Base-by-base conservation (phyloP, 148 eudicot genomes). In the Cornus suecica region DNA sequence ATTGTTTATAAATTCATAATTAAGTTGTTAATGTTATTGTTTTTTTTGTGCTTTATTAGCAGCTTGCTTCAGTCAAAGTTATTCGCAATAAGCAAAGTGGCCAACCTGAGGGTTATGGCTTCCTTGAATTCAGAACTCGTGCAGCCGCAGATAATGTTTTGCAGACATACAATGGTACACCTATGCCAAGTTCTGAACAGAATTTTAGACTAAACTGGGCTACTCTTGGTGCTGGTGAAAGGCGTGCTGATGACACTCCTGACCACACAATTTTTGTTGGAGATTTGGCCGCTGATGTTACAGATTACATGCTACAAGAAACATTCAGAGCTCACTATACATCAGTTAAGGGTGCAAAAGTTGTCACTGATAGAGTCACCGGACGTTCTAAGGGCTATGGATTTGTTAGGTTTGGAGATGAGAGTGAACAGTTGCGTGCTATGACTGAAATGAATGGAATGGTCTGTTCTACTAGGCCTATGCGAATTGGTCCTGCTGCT, bases 371-470 rank as follows among this genome's bases (percentile, higher is more conserved):
- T 84, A 92, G 90, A 71, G 41, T 73, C 16, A 91, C 98, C 16
- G 94, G 93, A 27, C 95, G 98, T 41, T 85, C 98, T 8, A 96
- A 93, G 86, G 99, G 99, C 61, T 96, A 93, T 80, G 99, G 99
- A 63, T 96, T 96, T 82, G 99, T 96, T 66, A 90, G 84, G 80
- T 96, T 96, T 84, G 97, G 83, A 28, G 99, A 96, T 81, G 99
- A 93, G 81, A 74, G 78, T 83, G 99, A 96, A 74, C 97, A 91
- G 68, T 24, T 83, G 24, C 94, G 95, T 28, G 98, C 99, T 8
- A 96, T 96, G 99, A 81, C 88, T 48, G 98, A 92, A 83, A 88
- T 95, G 94, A 93, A 91, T 81, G 99, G 99, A n/a, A 84, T 83
- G 76, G 37, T 84, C 58, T 87, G 92, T 74, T 90, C 98, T 60